Conservation (phyloP, 2,329 filamentous ascomycete genomes). For the Parafenestella ontariensis region DNA sequence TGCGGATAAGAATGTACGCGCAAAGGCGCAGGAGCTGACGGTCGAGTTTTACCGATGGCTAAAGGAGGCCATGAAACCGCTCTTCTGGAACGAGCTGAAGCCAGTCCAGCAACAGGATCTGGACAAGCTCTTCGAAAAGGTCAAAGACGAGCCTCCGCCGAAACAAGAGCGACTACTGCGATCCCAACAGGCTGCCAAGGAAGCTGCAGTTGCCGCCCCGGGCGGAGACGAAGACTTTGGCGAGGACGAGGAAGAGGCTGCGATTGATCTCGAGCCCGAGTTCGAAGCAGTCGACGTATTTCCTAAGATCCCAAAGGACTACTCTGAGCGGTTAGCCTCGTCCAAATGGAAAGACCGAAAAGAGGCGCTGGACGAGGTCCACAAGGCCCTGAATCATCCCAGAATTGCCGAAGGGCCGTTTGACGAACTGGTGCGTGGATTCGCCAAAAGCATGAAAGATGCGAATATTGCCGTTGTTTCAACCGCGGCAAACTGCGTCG, state of each 20-base stretch:
- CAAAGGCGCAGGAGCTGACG: constrained; percentile 87
- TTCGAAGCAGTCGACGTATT: constrained; percentile 86
- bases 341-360: constrained; percentile 99
- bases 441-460: constrained; percentile 98
- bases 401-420: constrained; percentile 92
- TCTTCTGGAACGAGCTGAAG: constrained; percentile 96
- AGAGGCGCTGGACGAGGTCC: constrained; percentile 85
- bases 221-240: constrained; percentile 57
- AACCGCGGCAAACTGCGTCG: constrained; percentile 90
- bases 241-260: constrained; percentile 66
- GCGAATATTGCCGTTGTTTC: constrained; percentile 96
- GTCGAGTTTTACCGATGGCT: constrained; percentile 98
- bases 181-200: constrained; percentile 85
- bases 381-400: constrained; percentile 78
- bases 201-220: constrained; percentile 68
- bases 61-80: constrained; percentile 95
- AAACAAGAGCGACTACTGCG: constrained; percentile 90
- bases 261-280: constrained; percentile 71
- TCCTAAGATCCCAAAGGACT: constrained; percentile 80
- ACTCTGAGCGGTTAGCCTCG: constrained; percentile 82
- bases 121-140: constrained; percentile 90
- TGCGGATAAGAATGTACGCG: constrained; percentile 96
- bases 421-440: constrained; percentile 78
- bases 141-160: constrained; percentile 84
- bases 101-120: constrained; percentile 93